Evolutionary conservation across 352 stramenopile species (phyloP).

Genomic region (Globisporangium solare): DNA sequence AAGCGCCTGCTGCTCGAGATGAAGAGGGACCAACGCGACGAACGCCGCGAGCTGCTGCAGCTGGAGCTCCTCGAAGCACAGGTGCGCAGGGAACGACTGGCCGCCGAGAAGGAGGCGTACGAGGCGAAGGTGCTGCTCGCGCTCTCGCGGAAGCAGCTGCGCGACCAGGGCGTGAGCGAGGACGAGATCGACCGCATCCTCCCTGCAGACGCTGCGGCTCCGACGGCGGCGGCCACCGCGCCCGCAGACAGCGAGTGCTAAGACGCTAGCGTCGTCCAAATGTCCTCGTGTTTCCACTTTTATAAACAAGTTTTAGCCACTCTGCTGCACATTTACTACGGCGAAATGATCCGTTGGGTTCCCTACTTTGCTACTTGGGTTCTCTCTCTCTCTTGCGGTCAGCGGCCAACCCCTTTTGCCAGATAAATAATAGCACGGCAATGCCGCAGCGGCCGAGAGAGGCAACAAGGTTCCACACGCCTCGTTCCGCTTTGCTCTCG

Average conservation of each 20-base stretch:
- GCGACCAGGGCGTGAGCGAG: slow-evolving; percentile 41
- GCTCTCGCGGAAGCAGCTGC: slow-evolving; percentile 47
- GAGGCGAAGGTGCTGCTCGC: slow-evolving; percentile 40
- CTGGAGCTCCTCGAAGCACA: slow-evolving; percentile 46
- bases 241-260: slow-evolving; percentile 4
- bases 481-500: neutral
- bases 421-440: no score
- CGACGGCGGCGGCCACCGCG: neutral
- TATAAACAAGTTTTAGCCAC: no score
- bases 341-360: no score
- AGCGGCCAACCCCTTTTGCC: no score
- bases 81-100: slow-evolving; percentile 29
- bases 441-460: no score
- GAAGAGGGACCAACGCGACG: slow-evolving; percentile 32
- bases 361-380: no score
- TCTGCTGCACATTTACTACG: no score
- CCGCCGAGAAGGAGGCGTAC: slow-evolving; percentile 39
- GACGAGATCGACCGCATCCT: slow-evolving; percentile 53
- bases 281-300: neutral
- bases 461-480: neutral
- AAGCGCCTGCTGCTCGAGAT: slow-evolving; percentile 49
- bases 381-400: no score
- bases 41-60: slow-evolving; percentile 30
- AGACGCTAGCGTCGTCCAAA: neutral
- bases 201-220: slow-evolving; percentile 16